A percentile compares a stretch with the other conserved stretches of the same genome.
phyloP scores from a whole-genome alignment of 2,329 filamentous ascomycete species.

The Aspergillus pseudoterreus region DNA sequence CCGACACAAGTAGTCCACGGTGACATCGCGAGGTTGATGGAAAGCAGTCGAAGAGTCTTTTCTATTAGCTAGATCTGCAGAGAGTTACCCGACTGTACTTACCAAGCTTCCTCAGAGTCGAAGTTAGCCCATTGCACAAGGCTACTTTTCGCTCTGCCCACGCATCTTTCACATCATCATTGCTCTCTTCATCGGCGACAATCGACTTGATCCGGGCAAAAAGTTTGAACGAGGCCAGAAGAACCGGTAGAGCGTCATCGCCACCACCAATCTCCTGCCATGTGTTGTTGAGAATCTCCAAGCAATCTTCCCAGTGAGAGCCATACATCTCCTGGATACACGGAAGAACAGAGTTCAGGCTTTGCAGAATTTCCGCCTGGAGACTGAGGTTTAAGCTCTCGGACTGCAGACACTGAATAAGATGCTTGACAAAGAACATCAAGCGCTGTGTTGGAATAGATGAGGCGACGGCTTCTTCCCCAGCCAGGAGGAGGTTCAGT shows the following conservation, averaged over 20 bases:
- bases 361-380: conserved; percentile 39
- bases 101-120: conserved; percentile 40
- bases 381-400: conserved; percentile 45
- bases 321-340: conserved; percentile 80
- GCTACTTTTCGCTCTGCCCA: conserved; percentile 58
- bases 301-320: conserved; percentile 71
- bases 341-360: conserved; percentile 60
- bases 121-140: conserved; percentile 55
- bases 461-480: conserved; percentile 46
- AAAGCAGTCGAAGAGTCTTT: conserved; percentile 48
- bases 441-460: conserved; percentile 60
- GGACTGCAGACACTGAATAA: conserved; percentile 68
- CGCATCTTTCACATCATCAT: conserved; percentile 80
- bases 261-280: conserved; percentile 52
- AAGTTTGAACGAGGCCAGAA: conserved; percentile 71
- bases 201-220: conserved; percentile 61
- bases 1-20: conserved; percentile 70
- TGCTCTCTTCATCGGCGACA: conserved; percentile 57
- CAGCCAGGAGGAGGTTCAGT: conserved; percentile 53
- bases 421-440: conserved; percentile 77
- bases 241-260: conserved; percentile 56
- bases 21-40: conserved; percentile 67
- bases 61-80: conserved; percentile 3
- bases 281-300: conserved; percentile 56
- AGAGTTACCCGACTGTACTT: conserved; percentile 10